Evolutionary conservation across 78 protist genomes (phyloP).

Genomic region (Salpingoeca rosetta): DNA sequence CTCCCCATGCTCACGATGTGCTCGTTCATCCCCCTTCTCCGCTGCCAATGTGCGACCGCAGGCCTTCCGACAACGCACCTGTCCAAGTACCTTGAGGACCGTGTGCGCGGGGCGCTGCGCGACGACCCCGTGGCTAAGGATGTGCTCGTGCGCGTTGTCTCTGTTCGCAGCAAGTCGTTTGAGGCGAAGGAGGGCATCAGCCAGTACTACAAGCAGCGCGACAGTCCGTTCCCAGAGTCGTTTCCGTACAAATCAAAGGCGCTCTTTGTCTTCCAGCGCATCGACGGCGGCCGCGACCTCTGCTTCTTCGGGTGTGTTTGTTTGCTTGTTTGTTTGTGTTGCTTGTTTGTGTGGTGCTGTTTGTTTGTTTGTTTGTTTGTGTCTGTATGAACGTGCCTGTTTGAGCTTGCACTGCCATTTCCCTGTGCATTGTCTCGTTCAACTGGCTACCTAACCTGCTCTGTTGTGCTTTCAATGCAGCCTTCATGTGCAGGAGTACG

Average conservation of each 20-base stretch:
- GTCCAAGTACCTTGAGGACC: neutral
- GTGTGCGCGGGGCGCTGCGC: neutral
- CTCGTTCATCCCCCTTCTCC: no score
- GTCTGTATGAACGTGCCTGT: no score
- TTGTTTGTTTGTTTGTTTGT: no score
- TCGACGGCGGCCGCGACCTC: slow-evolving; percentile 27
- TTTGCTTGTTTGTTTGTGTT: no score
- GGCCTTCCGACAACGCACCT: neutral
- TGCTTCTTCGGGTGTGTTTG: slow-evolving; percentile 24
- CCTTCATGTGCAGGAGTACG: slow-evolving; percentile 45
- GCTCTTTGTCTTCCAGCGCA: slow-evolving; percentile 30
- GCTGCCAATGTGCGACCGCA: no score
- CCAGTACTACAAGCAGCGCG: neutral
- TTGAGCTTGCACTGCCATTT: no score
- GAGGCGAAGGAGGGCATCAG: neutral
- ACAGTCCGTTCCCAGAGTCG: neutral
- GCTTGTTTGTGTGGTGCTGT: no score
- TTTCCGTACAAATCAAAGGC: slow-evolving; percentile 31
- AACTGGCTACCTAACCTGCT: no score
- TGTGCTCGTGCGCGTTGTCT: neutral
- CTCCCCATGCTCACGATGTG: no score
- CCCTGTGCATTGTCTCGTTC: no score
- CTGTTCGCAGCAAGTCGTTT: neutral
- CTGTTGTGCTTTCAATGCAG: no score
- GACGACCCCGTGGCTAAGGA: neutral